phyloP scores from a whole-genome alignment of 225 moss, liverwort and hornwort species.

The Thuidium tamariscinum region DNA sequence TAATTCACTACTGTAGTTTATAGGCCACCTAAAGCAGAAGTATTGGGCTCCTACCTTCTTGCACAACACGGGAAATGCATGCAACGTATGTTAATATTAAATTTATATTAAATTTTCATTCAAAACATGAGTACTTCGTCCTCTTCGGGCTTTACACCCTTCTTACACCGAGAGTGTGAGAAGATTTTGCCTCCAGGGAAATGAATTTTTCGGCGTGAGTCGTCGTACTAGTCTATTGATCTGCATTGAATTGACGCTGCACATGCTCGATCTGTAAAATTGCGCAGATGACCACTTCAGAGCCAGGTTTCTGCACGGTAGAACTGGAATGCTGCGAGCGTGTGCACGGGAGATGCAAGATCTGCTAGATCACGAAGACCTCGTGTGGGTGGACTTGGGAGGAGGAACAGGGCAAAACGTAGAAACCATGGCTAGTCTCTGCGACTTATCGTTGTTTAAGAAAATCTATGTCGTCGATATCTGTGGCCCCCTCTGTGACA shows the following conservation, averaged over 20 bases:
- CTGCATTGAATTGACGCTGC: background rate
- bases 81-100: background rate
- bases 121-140: background rate
- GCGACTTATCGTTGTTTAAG: slow-evolving; percentile 60
- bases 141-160: background rate
- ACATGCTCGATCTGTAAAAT: background rate
- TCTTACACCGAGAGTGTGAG: background rate
- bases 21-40: background rate
- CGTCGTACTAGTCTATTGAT: background rate
- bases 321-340: slow-evolving; percentile 51
- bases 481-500: slow-evolving; percentile 80
- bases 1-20: background rate
- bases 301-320: slow-evolving; percentile 71
- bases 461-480: slow-evolving; percentile 86
- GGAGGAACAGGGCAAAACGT: slow-evolving; percentile 95
- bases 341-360: slow-evolving; percentile 57
- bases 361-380: slow-evolving; percentile 31
- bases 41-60: background rate
- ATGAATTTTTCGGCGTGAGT: background rate
- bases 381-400: slow-evolving; percentile 93
- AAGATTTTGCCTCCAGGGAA: background rate
- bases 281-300: slow-evolving; percentile 82
- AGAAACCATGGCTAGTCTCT: slow-evolving; percentile 64
- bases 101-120: background rate
- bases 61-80: background rate